Base-by-base conservation (phyloP, 2,329 filamentous ascomycete genomes). In the Curvularia sp. region DNA sequence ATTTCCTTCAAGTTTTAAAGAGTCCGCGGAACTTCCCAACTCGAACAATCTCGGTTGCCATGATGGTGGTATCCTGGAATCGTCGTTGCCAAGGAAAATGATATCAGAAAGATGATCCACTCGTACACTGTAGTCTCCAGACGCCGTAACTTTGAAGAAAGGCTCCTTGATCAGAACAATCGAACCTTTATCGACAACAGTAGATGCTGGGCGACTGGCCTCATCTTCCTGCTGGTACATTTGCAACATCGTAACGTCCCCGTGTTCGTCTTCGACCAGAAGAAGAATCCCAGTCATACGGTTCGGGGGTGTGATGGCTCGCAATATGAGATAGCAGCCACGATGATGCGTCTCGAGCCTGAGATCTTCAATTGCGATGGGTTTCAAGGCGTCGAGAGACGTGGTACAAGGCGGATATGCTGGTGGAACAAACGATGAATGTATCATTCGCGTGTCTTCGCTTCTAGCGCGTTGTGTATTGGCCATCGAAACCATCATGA, bases 31-130 rank as follows among this genome's bases (percentile, higher is more conserved):
- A n/a, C 19, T 18, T 6, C 30, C 54, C 12, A 19, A 18, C 2
- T 53, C 51, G 19, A 51, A 19, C 9, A 55, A 13, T 30, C 49
- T 53, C 15, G 56, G 55, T 27, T 53, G 65, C 80, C 80, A 83
- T n/a, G 54, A 46, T 1, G 41, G 23, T 0, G 82, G 82, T 12
- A 84, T 67, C 4, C 68, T 74, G n/a, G 70, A 49, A 39, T 84
- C 78, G 18, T 63, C 45, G 0, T 61, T 49, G 0, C 72, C 51
- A 2, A 84, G 56, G 57, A 74, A 76, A 3, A 80, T 58, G 18
- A 86, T 61, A 55, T 87, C 84, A 15, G 78, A 80, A 15, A 81
- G 64, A 65, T 87, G 84, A 55, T 87, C 84, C 6, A 85, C 80
- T 5, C 83, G 77, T 23, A 87, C 32, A 0, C 72, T 75, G 65